Evolutionary conservation across 2,329 filamentous ascomycete species (phyloP).

Genomic region (Alternaria metachromatica): DNA sequence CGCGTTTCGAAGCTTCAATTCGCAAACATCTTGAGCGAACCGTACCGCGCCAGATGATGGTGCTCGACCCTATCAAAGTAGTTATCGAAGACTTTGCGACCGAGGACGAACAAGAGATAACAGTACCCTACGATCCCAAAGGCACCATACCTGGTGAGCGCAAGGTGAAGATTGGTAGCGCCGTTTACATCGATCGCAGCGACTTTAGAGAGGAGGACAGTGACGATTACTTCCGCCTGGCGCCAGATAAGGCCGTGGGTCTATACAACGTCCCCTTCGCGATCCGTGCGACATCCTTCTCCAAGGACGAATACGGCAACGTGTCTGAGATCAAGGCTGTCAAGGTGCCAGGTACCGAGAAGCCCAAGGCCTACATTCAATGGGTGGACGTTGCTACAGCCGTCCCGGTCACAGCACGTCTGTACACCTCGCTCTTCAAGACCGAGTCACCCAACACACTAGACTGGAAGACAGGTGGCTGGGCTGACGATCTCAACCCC

Average conservation of each 20-base stretch:
- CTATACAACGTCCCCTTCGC: conserved; percentile 74
- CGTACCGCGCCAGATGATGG: conserved; percentile 86
- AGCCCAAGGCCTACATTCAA: conserved; percentile 77
- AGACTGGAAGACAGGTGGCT: conserved; percentile 73
- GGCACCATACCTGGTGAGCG: conserved; percentile 64
- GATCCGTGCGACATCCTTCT: conserved; percentile 72
- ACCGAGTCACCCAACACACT: conserved; percentile 80
- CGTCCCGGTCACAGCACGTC: conserved; percentile 68
- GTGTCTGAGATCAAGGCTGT: conserved; percentile 71
- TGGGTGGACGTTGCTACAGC: conserved; percentile 79
- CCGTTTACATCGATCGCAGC: conserved; percentile 81
- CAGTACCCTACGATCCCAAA: conserved; percentile 82
- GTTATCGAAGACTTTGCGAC: conserved; percentile 77
- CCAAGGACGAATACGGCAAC: conserved; percentile 69
- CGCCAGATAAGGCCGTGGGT: conserved; percentile 76
- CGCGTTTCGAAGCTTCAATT: conserved; percentile 84
- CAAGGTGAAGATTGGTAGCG: conserved; percentile 72
- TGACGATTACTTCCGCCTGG: conserved; percentile 78
- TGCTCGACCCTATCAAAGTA: conserved; percentile 84
- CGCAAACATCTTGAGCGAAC: conserved; percentile 86
- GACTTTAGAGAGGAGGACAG: conserved; percentile 79
- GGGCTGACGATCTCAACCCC: conserved; percentile 82
- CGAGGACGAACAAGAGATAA: conserved; percentile 71
- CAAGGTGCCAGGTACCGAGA: conserved; percentile 70
- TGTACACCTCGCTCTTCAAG: conserved; percentile 86